Evolutionary conservation across 75 land plant genomes (phyloP).

Genomic region (Cunninghamia lanceolata): DNA sequence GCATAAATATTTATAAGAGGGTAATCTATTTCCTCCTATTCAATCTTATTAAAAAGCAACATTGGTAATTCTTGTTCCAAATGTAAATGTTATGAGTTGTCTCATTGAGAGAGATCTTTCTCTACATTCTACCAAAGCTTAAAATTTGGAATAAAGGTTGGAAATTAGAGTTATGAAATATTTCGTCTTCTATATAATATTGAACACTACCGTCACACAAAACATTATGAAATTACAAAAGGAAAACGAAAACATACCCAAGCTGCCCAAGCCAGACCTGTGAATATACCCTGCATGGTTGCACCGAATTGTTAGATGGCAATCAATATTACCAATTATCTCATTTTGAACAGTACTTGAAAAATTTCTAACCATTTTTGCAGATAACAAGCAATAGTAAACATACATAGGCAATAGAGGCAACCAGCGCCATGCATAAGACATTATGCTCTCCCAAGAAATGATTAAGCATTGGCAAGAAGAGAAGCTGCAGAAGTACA

Average conservation of each 20-base stretch:
- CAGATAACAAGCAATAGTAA: neutral
- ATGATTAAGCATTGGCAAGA: conserved; percentile 65
- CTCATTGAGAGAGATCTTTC: too few relatives aligned
- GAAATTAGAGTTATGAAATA: neutral
- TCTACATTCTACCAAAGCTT: too few relatives aligned
- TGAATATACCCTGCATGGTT: conserved; percentile 46
- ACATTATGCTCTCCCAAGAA: conserved; percentile 61
- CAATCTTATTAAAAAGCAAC: too few relatives aligned
- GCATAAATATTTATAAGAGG: too few relatives aligned
- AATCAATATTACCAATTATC: neutral
- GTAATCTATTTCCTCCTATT: too few relatives aligned
- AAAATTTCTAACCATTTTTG: neutral
- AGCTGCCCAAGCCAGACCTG: conserved; percentile 76
- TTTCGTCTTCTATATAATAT: neutral
- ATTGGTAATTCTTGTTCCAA: too few relatives aligned
- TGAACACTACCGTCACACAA: neutral
- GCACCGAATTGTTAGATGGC: neutral
- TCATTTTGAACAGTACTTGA: neutral
- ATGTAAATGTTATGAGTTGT: too few relatives aligned
- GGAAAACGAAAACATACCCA: conserved; percentile 50
- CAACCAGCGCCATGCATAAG: conserved; percentile 50
- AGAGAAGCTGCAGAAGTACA: conserved; percentile 33
- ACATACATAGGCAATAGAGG: conserved; percentile 59
- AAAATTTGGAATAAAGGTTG: neutral
- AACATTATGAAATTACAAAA: neutral